These are phyloP conservation scores for Colletotrichum eremochloae DNA, from an alignment of 2,329 filamentous ascomycete genomes.

Conservation along the genomic window DNA sequence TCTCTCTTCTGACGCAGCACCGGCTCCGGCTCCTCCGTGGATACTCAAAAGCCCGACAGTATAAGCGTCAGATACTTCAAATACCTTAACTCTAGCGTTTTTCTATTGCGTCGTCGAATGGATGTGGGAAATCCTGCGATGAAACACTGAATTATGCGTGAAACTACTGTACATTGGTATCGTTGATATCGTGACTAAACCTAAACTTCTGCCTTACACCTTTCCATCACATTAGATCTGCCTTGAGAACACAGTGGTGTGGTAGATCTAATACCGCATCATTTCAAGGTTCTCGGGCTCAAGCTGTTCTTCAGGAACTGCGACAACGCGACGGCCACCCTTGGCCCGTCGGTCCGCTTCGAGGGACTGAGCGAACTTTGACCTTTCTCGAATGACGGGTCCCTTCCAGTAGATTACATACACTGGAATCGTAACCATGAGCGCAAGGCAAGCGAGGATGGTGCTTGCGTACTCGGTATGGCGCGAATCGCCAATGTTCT, in stretches of 20 bases:
- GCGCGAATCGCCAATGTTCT: conserved; percentile 55
- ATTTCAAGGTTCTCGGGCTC: conserved; percentile 18
- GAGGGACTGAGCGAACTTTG: conserved; percentile 41
- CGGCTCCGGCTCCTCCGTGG: too few relatives aligned
- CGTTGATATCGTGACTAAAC: background rate
- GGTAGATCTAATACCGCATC: accelerated
- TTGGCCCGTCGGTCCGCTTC: conserved; percentile 24
- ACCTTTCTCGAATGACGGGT: conserved; percentile 36
- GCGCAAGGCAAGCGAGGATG: conserved; percentile 61
- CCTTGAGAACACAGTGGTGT: background rate
- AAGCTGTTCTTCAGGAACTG: conserved; percentile 18
- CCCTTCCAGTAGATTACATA: conserved; percentile 43
- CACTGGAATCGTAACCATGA: conserved; percentile 35
- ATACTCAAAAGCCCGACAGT: too few relatives aligned
- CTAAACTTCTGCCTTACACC: too few relatives aligned
- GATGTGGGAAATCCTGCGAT: too few relatives aligned
- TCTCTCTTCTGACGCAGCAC: too few relatives aligned
- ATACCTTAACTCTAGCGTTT: too few relatives aligned
- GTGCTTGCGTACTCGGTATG: conserved; percentile 67
- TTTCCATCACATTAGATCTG: background rate
- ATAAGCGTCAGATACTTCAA: too few relatives aligned
- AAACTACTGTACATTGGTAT: background rate
- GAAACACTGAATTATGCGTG: background rate
- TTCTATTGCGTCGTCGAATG: too few relatives aligned
- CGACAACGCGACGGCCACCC: conserved; percentile 27